Evolutionary conservation across 2,329 filamentous ascomycete species (phyloP).

Genomic region (Penicillium nordicum): DNA sequence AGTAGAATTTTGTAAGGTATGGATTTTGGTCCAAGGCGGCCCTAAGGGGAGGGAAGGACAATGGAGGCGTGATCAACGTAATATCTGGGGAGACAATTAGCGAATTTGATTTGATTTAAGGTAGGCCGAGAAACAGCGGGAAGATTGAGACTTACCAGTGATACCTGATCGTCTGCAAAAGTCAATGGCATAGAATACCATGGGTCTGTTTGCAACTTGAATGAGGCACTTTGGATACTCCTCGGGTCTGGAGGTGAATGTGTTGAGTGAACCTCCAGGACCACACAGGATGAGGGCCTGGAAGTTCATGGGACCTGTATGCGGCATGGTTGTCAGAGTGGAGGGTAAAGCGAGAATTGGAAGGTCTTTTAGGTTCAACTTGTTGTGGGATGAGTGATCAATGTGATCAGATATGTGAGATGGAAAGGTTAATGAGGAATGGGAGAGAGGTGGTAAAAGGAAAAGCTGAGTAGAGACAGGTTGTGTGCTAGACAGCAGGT

Average conservation of each 20-base stretch:
- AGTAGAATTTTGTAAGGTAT: neutral
- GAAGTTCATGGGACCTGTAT: slow-evolving; percentile 39
- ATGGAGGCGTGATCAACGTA: slow-evolving; percentile 1
- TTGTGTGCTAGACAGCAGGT: neutral
- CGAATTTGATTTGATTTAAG: neutral
- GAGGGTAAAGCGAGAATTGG: too few relatives aligned
- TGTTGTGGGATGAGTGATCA: neutral
- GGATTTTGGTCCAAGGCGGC: neutral
- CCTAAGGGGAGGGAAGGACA: neutral
- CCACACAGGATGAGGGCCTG: slow-evolving; percentile 49
- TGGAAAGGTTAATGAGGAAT: neutral
- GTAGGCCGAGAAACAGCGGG: neutral
- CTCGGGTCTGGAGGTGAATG: slow-evolving; percentile 47
- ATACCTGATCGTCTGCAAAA: slow-evolving; percentile 49
- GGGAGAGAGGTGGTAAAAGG: neutral
- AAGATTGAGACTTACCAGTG: slow-evolving; percentile 35
- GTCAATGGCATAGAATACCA: slow-evolving; percentile 49
- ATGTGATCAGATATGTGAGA: neutral
- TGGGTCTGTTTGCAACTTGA: slow-evolving; percentile 47
- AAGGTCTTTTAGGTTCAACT: neutral
- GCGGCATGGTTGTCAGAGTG: neutral
- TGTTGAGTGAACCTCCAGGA: slow-evolving; percentile 47
- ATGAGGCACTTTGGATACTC: slow-evolving; percentile 49
- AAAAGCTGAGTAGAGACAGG: neutral
- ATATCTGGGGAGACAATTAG: neutral